Base-by-base conservation (phyloP, 257 asterid genomes). In the Galeopsis tetrahit region DNA sequence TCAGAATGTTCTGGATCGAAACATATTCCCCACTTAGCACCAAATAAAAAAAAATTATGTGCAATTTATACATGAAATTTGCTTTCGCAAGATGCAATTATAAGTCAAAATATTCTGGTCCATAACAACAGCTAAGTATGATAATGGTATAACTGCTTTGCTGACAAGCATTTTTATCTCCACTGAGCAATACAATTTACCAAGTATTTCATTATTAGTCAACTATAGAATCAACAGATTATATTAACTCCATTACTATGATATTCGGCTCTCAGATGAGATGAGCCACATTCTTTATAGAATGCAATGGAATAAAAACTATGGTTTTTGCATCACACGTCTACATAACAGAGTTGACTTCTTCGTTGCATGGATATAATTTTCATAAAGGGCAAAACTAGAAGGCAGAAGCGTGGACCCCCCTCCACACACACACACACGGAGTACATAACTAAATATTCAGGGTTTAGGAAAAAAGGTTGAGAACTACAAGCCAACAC, bases 401-500 rank as follows among this genome's bases (percentile, higher is more conserved):
- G 67, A 61, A 38, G 35, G 38, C 5, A 39, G 28, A 36, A 34
- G 34, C 43, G 4, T 9, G 4, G 8, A 38, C 43, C 4, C 40
- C 40, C 40, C 5, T 7, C 40, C 40, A 21, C 28, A 21, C 40
- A 5, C 40, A 4, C 36, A 39, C 43, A 38, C 43, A 44, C 3
- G 3, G 5, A 44, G 14, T 10, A 44, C 4, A 44, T 10, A 44
- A 44, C 51, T 44, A 2, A 38, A 3, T 34, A 17, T 21, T 63
- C 53, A 17, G 56, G 36, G 56, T 11, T 44, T 57, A 48, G 71
- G 61, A 66, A 55, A 65, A 61, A 33, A 40, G 64, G 14, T 14
- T 17, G 6, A 17, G 32, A 51, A 70, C 36, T 64, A 55, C 64
- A 51, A 68, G 78, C 39, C 36, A 64, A 48, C 10, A 89, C 99